phyloP scores from a whole-genome alignment of 2,329 filamentous ascomycete genomes.

The Cytospora paraplurivora region DNA sequence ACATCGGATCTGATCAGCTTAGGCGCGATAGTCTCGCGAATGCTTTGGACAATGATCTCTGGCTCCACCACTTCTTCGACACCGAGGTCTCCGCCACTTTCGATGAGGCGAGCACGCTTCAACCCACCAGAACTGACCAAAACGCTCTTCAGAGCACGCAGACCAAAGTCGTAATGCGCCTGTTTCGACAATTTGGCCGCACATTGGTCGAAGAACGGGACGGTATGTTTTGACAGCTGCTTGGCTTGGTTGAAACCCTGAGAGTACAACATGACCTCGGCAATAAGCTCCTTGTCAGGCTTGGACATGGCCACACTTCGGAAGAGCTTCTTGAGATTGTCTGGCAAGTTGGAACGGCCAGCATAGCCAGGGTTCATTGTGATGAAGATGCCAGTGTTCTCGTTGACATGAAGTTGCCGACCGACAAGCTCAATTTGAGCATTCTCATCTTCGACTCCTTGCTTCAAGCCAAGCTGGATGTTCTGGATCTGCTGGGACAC shows the following conservation, averaged over 20 bases:
- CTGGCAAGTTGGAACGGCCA: conserved; percentile 93
- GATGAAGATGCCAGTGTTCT: conserved; percentile 97
- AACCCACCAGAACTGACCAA: conserved; percentile 95
- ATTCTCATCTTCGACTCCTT: conserved; percentile 77
- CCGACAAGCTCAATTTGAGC: conserved; percentile 93
- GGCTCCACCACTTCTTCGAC: conserved; percentile 81
- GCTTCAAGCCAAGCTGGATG: conserved; percentile 93
- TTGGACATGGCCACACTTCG: conserved; percentile 99
- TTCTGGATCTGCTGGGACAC: conserved; percentile 99
- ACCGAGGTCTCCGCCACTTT: conserved; percentile 56
- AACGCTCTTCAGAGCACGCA: conserved; percentile 97
- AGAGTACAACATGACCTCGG: conserved; percentile 99
- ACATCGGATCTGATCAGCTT: conserved; percentile 95
- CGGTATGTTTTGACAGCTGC: conserved; percentile 87
- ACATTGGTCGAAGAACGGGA: conserved; percentile 97
- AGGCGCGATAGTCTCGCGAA: conserved; percentile 96
- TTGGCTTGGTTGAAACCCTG: conserved; percentile 98
- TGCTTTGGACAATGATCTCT: conserved; percentile 97
- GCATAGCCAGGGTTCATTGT: conserved; percentile 99
- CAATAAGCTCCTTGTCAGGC: conserved; percentile 98
- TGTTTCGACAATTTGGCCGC: conserved; percentile 83
- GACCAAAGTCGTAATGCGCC: conserved; percentile 97
- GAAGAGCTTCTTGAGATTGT: conserved; percentile 99
- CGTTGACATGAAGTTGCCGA: conserved; percentile 84
- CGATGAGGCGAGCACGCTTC: conserved; percentile 78